These are phyloP conservation scores for Xylariales sp. DNA, from an alignment of 2,329 filamentous ascomycete species.

Conservation along the genomic window DNA sequence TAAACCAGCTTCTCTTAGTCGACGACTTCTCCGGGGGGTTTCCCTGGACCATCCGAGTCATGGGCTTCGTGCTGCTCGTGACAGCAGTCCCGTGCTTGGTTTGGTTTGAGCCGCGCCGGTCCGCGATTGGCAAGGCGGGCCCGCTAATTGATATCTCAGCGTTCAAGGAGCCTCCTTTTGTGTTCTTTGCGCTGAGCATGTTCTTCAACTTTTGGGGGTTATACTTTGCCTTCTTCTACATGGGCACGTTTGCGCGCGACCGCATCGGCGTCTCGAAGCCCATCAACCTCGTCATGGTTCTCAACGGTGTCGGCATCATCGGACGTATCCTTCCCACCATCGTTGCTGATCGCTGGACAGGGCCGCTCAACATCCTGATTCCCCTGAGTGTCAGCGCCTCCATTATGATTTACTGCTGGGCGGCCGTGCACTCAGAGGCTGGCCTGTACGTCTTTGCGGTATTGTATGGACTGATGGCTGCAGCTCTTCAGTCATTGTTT, in stretches of 20 bases:
- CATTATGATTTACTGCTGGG: slow-evolving; percentile 25
- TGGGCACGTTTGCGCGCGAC: slow-evolving; percentile 34
- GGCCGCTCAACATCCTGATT: slow-evolving; percentile 47
- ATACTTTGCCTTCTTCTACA: slow-evolving; percentile 45
- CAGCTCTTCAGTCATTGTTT: slow-evolving; percentile 10
- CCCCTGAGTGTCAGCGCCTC: slow-evolving; percentile 22
- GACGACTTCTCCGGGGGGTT: slow-evolving; percentile 36
- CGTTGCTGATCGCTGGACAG: slow-evolving; percentile 40
- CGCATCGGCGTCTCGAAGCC: slow-evolving; percentile 33
- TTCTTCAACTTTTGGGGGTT: slow-evolving; percentile 39
- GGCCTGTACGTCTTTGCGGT: slow-evolving; percentile 19
- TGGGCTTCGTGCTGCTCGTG: slow-evolving; percentile 34
- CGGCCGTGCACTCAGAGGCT: slow-evolving; percentile 13
- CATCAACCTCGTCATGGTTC: slow-evolving; percentile 36
- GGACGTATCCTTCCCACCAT: slow-evolving; percentile 41
- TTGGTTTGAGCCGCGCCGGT: slow-evolving; percentile 26
- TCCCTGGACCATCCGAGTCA: slow-evolving; percentile 36
- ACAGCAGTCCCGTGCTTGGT: slow-evolving; percentile 29
- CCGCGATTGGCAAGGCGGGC: slow-evolving; percentile 20
- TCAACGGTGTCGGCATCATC: slow-evolving; percentile 41
- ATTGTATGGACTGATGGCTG: slow-evolving; percentile 9
- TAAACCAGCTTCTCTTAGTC: slow-evolving; percentile 35
- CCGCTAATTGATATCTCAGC: slow-evolving; percentile 30
- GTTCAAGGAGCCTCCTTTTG: slow-evolving; percentile 32
- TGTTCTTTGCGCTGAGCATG: slow-evolving; percentile 28